Evolutionary conservation across 2,329 filamentous ascomycete genomes (phyloP), one percentile per base, ranked within the genome.

Genomic region (Diaporthe longicolla): DNA sequence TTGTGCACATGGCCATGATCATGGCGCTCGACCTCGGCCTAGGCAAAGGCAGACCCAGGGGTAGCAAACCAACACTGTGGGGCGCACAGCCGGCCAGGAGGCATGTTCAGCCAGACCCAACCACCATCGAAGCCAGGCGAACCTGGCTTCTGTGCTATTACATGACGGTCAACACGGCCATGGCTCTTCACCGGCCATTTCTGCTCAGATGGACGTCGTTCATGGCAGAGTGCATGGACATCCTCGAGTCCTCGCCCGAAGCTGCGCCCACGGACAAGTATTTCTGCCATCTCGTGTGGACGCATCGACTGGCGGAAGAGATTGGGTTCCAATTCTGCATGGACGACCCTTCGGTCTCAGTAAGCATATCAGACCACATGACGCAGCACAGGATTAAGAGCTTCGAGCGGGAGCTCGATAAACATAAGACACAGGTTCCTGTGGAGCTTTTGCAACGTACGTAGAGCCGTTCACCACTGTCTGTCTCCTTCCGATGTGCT

Each of bases 1-100:
- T 97, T 77, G 91, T 95, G 59, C 94, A 97, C 81, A 91, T 94
- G 79, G 93, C 93, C 2, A 92, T 92, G 63, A 89, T 94, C 78
- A 94, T 97, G 92, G 93, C 93, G 35, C 91, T 97, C 71, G 95
- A 97, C 78, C 89, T 97, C 45, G 95, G 95, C 0, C 89, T 97
- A 9, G 93, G 85, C 71, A 81, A 82, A 76, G 78, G 81, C 66
- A 82, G 80, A n/a, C 79, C 79, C 43, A 82, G 83, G 76, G 76
- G 65, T 77, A 82, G 66, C 79, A 84, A 84, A n/a, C 81, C 83
- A 21, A 80, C 79, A 54, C 86, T 84, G 84, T 83, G 82, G 19
- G 84, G 85, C 58, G 83, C 85, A 40, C 61, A 66, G 17, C 84
- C 84, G 13, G 82, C 84, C 75, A 82, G 83, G 66, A 86, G 85